Base-by-base conservation (phyloP, 257 asterid genomes). In the Handroanthus guayacan region DNA sequence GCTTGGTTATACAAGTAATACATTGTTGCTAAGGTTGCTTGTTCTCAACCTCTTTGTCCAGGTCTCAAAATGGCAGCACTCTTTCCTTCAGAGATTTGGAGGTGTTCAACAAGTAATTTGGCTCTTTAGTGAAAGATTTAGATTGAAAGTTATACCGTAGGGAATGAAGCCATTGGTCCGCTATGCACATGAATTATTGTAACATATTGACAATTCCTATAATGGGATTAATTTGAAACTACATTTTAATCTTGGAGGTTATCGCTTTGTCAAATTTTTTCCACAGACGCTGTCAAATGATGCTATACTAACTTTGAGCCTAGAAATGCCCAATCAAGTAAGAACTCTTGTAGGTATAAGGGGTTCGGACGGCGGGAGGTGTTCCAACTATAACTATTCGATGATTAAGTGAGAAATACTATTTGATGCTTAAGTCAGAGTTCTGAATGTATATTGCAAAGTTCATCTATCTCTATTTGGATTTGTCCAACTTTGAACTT, bases 151-250 rank as follows among this genome's bases (percentile, higher is more conserved):
- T 71, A 81, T 68, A 74, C 71, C 71, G 67, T 83, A 76, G 88
- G 96, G 90, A 83, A 88, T 90, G 96, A 90, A 90, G 93, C 93
- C 89, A 79, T 79, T 72, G 96, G 96, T 90, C 96, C 93, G 91
- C 72, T 43, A 71, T 77, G 76, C 81, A 67, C 75, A 74, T 79
- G 76, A 25, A 78, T 79, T 71, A 65, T 65, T 86, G 88, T 83
- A 79, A 78, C 72, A 79, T 83, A 77, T 75, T 31, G 51, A 80
- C 75, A 50, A 74, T 85, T 72, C 64, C 73, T 68, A 81, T 79
- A 67, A 48, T 79, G 77, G 76, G 67, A 62, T 77, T 61, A 63
- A 55, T 55, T 56, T 54, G 77, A 77, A 70, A 72, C 74, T 77
- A 52, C 75, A 37, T 56, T 61, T 25, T 77, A 64, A 68, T 62